Conservation (phyloP, 768 basidiomycete genomes). For the Podaxis pistillaris region DNA sequence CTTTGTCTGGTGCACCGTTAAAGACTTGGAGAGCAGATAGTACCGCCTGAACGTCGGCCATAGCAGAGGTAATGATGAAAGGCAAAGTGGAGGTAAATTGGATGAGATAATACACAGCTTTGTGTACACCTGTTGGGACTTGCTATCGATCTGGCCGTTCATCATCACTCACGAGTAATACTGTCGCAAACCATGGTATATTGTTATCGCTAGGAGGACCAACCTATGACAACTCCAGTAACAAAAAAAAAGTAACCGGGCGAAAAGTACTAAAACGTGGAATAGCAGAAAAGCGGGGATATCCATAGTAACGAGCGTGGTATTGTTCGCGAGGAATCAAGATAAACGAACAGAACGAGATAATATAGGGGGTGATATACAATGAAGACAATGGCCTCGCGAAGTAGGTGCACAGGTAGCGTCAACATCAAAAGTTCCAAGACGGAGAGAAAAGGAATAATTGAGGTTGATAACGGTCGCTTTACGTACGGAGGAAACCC, state of each 20-base stretch:
- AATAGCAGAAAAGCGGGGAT: constrained; percentile 45
- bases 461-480: constrained; percentile 26
- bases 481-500: constrained; percentile 71
- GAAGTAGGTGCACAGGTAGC: constrained; percentile 26
- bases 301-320: constrained; percentile 61
- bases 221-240: constrained; percentile 40
- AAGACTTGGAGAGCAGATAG: constrained; percentile 81
- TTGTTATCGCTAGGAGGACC: constrained; percentile 39
- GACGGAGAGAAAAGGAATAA: constrained; percentile 22
- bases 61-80: constrained; percentile 29
- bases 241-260: constrained; percentile 36
- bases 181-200: constrained; percentile 38
- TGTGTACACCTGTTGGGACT: constrained; percentile 14
- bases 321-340: constrained; percentile 52
- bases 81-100: constrained; percentile 16
- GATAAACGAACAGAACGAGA: constrained; percentile 40
- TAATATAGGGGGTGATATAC: constrained; percentile 40
- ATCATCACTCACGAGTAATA: not conserved
- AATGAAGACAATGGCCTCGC: constrained; percentile 30
- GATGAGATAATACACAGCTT: constrained; percentile 17
- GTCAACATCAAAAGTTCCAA: constrained; percentile 27
- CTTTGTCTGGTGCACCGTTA: constrained; percentile 77
- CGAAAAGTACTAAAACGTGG: constrained; percentile 47
- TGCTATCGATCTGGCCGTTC: constrained; percentile 15
- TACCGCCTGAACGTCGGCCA: constrained; percentile 71